Evolutionary conservation across 1,284 basidiomycete species (phyloP).

Genomic region (Ustilago hordei): DNA sequence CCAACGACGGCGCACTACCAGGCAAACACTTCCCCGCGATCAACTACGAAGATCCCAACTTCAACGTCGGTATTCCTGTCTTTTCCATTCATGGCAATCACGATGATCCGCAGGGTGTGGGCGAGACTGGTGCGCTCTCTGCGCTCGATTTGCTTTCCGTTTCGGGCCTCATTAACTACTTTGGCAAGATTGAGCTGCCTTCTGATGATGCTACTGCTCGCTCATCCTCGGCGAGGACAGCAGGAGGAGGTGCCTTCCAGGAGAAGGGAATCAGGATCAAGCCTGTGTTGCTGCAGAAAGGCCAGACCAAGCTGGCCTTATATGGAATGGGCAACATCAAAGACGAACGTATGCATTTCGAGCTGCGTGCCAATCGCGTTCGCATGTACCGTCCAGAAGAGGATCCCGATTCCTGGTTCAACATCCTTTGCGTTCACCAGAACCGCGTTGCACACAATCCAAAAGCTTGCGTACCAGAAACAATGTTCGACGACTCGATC

Average conservation of each 20-base stretch:
- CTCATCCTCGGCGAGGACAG: slow-evolving; percentile 52
- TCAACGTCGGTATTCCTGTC: slow-evolving; percentile 93
- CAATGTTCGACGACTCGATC: slow-evolving; percentile 95
- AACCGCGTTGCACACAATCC: slow-evolving; percentile 95
- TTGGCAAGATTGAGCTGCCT: slow-evolving; percentile 81
- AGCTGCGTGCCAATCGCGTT: slow-evolving; percentile 90
- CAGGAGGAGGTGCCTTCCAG: slow-evolving; percentile 73
- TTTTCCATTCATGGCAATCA: slow-evolving; percentile 99
- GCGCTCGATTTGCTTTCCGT: slow-evolving; percentile 95
- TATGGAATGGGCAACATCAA: slow-evolving; percentile 98
- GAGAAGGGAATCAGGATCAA: slow-evolving; percentile 85
- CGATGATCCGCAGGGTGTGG: slow-evolving; percentile 97
- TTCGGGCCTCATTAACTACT: slow-evolving; percentile 94
- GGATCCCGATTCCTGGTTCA: slow-evolving; percentile 85
- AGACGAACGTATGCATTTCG: slow-evolving; percentile 94
- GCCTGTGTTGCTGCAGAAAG: slow-evolving; percentile 90
- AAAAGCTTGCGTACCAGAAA: slow-evolving; percentile 91
- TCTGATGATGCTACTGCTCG: slow-evolving; percentile 40
- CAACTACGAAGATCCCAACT: slow-evolving; percentile 96
- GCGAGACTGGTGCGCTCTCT: slow-evolving; percentile 86
- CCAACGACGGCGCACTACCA: slow-evolving; percentile 76
- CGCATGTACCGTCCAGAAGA: slow-evolving; percentile 94
- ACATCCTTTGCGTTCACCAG: slow-evolving; percentile 92
- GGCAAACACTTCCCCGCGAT: slow-evolving; percentile 81
- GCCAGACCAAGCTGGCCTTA: slow-evolving; percentile 83